Evolutionary conservation across 2,329 filamentous ascomycete species (phyloP).

Genomic region (Sporothrix curviconia): DNA sequence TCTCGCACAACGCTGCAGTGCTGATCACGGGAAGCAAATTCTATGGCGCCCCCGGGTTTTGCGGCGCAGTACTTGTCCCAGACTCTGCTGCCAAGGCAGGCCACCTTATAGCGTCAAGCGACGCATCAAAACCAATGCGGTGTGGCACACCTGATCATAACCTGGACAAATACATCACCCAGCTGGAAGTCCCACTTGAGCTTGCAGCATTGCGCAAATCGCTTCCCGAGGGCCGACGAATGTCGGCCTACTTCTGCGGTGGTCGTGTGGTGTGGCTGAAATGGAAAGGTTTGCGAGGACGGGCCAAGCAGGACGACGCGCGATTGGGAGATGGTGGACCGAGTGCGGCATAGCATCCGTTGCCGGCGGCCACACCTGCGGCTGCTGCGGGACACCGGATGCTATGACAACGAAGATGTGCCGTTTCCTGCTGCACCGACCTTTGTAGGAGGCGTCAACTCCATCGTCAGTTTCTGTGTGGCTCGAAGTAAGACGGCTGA

Average conservation of each 20-base stretch:
- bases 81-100: not conserved
- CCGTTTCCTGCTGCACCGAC: not conserved
- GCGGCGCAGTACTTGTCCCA: constrained; percentile 10
- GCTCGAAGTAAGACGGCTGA: no score
- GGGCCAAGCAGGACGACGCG: not conserved
- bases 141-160: not conserved
- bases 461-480: constrained; percentile 13
- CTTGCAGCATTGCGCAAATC: not conserved
- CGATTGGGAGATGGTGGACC: constrained; percentile 2
- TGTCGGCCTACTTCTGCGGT: constrained; percentile 9
- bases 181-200: constrained; percentile 6
- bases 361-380: not conserved
- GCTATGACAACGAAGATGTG: not conserved
- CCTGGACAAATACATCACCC: constrained; percentile 8
- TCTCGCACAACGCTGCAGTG: constrained; percentile 8
- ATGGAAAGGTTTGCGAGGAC: constrained; percentile 11
- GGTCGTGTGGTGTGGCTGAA: constrained; percentile 14
- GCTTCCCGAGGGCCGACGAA: constrained; percentile 4
- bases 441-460: constrained; percentile 12
- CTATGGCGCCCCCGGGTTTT: constrained; percentile 14
- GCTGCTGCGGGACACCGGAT: constrained; percentile 4
- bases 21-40: constrained; percentile 12
- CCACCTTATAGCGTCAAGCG: not conserved
- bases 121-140: not conserved
- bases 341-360: not conserved